Evolutionary conservation across 768 basidiomycete species (phyloP).

Genomic region (Suillus paluster): DNA sequence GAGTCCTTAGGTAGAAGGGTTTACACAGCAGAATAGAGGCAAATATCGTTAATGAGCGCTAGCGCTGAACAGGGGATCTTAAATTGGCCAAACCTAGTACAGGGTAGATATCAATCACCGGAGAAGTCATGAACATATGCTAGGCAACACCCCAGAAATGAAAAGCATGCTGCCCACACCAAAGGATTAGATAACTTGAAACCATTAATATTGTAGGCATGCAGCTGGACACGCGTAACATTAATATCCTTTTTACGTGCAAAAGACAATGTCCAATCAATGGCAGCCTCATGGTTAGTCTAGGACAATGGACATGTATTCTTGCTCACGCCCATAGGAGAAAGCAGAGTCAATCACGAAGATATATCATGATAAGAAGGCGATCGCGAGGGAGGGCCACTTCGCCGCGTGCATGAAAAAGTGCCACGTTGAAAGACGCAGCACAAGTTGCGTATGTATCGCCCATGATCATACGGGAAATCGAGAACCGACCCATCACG

Average conservation of each 20-base stretch:
- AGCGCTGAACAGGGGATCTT: background rate
- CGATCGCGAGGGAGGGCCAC: background rate
- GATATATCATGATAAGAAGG: background rate
- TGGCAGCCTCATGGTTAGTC: background rate
- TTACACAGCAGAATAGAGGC: background rate
- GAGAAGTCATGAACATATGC: background rate
- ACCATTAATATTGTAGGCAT: background rate
- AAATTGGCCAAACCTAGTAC: background rate
- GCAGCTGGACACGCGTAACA: background rate
- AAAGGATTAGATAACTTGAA: constrained; percentile 6
- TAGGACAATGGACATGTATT: too few relatives aligned
- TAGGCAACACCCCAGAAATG: constrained; percentile 1
- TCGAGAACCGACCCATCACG: background rate
- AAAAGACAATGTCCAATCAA: background rate
- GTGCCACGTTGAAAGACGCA: background rate
- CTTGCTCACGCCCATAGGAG: background rate
- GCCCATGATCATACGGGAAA: background rate
- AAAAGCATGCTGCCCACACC: background rate
- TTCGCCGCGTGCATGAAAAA: background rate
- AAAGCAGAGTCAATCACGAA: background rate
- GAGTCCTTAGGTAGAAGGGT: background rate
- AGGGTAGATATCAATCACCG: background rate
- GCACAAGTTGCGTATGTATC: background rate
- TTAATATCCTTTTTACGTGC: background rate
- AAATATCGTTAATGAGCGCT: constrained; percentile 1